Conservation (phyloP, 2,329 filamentous ascomycete species). For the Sporothrix pallida region DNA sequence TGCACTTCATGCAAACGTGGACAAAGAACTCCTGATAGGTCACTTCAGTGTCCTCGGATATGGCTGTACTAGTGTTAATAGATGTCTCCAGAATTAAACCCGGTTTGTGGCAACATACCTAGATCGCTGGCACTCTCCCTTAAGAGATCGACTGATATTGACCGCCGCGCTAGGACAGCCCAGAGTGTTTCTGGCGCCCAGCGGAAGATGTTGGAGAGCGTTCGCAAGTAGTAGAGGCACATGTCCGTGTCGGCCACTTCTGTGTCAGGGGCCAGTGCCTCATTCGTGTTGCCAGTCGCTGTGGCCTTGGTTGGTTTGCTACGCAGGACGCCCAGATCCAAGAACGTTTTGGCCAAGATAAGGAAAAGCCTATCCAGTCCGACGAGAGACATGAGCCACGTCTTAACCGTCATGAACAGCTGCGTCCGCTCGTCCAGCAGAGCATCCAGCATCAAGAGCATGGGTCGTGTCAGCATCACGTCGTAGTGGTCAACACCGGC, state of each 20-base stretch:
- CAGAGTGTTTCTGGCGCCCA: conserved; percentile 73
- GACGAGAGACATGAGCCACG: conserved; percentile 75
- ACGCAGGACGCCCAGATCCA: conserved; percentile 59
- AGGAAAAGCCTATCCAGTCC: conserved; percentile 68
- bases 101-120: conserved; percentile 53
- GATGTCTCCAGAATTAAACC: too few relatives aligned
- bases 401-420: conserved; percentile 75
- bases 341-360: conserved; percentile 64
- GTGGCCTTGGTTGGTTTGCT: conserved; percentile 35
- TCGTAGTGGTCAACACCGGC: conserved; percentile 68
- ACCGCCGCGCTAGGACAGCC: conserved; percentile 70
- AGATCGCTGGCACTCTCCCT: conserved; percentile 53
- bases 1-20: conserved; percentile 67
- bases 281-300: background rate
- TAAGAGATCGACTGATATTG: conserved; percentile 55
- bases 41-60: conserved; percentile 57
- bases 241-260: conserved; percentile 73
- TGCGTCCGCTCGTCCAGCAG: conserved; percentile 75
- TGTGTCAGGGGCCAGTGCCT: conserved; percentile 44
- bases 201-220: conserved; percentile 73
- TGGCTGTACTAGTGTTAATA: background rate
- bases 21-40: conserved; percentile 72
- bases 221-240: conserved; percentile 77
- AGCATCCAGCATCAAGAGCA: conserved; percentile 81
- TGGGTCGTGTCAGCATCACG: conserved; percentile 76